phyloP scores from a whole-genome alignment of 352 stramenopile species.

The Plasmopara halstedii region DNA sequence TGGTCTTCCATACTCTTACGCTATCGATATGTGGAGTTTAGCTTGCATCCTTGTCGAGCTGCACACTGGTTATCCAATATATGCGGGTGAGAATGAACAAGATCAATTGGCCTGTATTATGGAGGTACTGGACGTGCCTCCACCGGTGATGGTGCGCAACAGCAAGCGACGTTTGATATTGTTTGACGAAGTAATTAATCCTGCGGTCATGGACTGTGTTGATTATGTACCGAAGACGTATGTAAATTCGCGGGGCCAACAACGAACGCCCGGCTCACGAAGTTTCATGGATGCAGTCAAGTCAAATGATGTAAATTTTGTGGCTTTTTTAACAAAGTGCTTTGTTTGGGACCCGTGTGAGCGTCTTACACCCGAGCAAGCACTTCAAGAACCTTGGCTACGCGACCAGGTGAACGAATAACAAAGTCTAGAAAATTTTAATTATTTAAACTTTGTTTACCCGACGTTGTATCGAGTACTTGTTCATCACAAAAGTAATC shows the following conservation, averaged over 20 bases:
- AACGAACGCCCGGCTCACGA: slow-evolving; percentile 29
- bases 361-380: slow-evolving; percentile 50
- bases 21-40: slow-evolving; percentile 89
- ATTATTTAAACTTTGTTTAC: not conserved
- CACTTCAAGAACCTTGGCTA: slow-evolving; percentile 59
- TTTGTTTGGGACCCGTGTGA: slow-evolving; percentile 55
- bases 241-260: slow-evolving; percentile 55
- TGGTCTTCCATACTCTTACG: slow-evolving; percentile 68
- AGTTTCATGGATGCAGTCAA: slow-evolving; percentile 33
- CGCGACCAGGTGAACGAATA: slow-evolving; percentile 17
- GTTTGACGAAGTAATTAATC: slow-evolving; percentile 40
- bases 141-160: slow-evolving; percentile 30
- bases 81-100: slow-evolving; percentile 73
- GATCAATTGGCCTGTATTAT: slow-evolving; percentile 87
- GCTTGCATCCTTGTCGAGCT: slow-evolving; percentile 84
- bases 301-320: slow-evolving; percentile 43
- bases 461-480: slow-evolving; percentile 7
- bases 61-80: slow-evolving; percentile 72
- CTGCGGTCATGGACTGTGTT: slow-evolving; percentile 1
- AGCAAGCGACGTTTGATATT: slow-evolving; percentile 60
- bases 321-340: slow-evolving; percentile 55
- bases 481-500: slow-evolving; percentile 12
- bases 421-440: not conserved
- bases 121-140: slow-evolving; percentile 57
- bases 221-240: slow-evolving; percentile 39